A percentile compares a stretch with the other conserved stretches of the same genome.
These are phyloP conservation scores for Cytospora chrysosperma DNA, from an alignment of 2,329 filamentous ascomycete species.

Conservation along the genomic window DNA sequence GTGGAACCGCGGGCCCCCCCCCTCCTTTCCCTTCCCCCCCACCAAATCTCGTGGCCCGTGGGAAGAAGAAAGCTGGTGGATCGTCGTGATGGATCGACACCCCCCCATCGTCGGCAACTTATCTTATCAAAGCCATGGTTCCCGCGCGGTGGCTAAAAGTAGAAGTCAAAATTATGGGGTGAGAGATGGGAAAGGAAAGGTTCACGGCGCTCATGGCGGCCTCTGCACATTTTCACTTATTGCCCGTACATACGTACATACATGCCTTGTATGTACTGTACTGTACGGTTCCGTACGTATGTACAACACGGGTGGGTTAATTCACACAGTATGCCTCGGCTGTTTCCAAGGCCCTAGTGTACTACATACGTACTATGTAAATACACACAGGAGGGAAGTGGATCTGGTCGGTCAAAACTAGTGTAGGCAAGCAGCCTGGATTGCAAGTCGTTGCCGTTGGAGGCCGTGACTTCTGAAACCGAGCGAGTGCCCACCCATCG, in stretches of 20 bases:
- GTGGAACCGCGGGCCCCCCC: slow-evolving; percentile 15
- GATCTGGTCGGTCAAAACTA: not conserved
- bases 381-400: not conserved
- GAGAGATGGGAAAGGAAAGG: not conserved
- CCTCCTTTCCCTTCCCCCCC: too few relatives aligned
- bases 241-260: not conserved
- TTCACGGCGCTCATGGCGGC: slow-evolving; percentile 20
- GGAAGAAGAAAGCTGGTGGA: not conserved
- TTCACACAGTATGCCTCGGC: not conserved
- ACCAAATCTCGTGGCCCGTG: not conserved
- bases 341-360: not conserved
- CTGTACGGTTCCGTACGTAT: not conserved
- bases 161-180: slow-evolving; percentile 7
- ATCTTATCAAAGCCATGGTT: slow-evolving; percentile 14
- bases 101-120: slow-evolving; percentile 17
- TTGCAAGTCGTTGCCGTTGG: not conserved
- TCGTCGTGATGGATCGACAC: not conserved
- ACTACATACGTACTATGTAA: too few relatives aligned
- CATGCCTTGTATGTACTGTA: not conserved
- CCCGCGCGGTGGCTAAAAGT: slow-evolving; percentile 5
- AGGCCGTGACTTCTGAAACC: not conserved
- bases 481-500: not conserved
- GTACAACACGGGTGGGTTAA: too few relatives aligned
- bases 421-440: not conserved
- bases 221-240: slow-evolving; percentile 2